Evolutionary conservation across 2,329 filamentous ascomycete species (phyloP), one percentile per base, ranked within the genome.

Genomic region (Ciborinia camelliae): DNA sequence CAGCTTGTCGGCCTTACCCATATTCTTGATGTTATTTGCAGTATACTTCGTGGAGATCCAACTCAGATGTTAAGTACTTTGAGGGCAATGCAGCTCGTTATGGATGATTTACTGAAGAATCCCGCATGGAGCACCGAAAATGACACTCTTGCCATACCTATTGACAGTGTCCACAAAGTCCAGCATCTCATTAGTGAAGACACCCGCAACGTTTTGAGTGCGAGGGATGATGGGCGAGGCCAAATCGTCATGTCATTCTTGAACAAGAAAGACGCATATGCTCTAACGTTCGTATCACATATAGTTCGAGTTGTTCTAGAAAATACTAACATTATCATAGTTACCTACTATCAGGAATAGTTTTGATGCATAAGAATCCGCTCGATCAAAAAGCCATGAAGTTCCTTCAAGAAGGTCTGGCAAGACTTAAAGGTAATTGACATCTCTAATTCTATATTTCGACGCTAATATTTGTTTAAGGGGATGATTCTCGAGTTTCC

Each of bases 1-100:
- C 89, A 91, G 70, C 81, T 92, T 20, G 83, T 86, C 63, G 81
- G 87, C 2, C 75, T 93, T 58, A 81, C 87, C 15, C 81, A 90
- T 62, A 81, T 90, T 53, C 79, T 92, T 23, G 90, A 93, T 72
- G 80, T 93, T 28, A 83, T 85, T 1, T 90, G 89, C 71, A 87
- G 85, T 70, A 64, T 64, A 50, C 78, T 93, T 60, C 84, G 87
- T 63, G 87, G 87, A 67, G 82, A 81, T 39, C 81, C 84, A 0
- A 81, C 86, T 15, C 76, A 81, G 37, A 82, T 85, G 37, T 75
- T 79, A 0, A 79, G 82, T 61, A 92, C 92, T 72, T 78, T 91
- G 26, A 81, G 81, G 47, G 77, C 79, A 8, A 79, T 93, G 68
- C 87, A 91, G 72, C 77, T 78, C 47, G 82, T 81, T 50, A 79